These are phyloP conservation scores for Macadamia tetraphylla DNA, from an alignment of 164 flowering plant genomes.

Conservation along the genomic window DNA sequence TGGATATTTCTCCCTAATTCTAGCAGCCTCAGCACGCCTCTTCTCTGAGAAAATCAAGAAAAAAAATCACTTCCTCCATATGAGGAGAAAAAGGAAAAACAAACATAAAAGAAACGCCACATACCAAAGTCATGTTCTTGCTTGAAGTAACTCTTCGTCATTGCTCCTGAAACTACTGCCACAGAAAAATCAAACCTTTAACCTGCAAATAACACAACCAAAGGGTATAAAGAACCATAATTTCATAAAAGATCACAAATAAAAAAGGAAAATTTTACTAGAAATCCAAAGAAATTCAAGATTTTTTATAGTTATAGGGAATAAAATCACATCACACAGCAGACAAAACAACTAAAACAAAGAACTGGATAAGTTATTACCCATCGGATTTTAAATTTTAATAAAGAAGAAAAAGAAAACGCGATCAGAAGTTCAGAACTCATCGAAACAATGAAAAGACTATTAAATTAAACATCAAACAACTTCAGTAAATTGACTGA, in stretches of 20 bases:
- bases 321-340: too few relatives aligned
- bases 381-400: neutral
- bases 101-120: neutral
- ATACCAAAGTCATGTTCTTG: constrained; percentile 83
- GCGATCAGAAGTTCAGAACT: neutral
- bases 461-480: neutral
- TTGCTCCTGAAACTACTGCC: constrained; percentile 10
- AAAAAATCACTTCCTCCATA: neutral
- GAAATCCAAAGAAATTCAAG: too few relatives aligned
- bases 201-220: neutral
- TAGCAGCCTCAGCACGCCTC: constrained; percentile 69
- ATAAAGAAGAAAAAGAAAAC: neutral
- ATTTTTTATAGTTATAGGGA: too few relatives aligned
- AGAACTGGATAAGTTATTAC: neutral
- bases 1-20: constrained; percentile 84
- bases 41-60: constrained; percentile 35
- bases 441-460: neutral
- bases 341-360: too few relatives aligned
- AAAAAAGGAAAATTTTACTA: neutral
- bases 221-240: neutral
- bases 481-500: neutral
- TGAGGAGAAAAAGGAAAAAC: neutral
- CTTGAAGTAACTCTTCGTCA: constrained; percentile 81
- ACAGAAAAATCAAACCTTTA: neutral
- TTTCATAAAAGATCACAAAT: neutral